Base-by-base conservation (phyloP, 768 basidiomycete genomes). In the Pholiota conissans region DNA sequence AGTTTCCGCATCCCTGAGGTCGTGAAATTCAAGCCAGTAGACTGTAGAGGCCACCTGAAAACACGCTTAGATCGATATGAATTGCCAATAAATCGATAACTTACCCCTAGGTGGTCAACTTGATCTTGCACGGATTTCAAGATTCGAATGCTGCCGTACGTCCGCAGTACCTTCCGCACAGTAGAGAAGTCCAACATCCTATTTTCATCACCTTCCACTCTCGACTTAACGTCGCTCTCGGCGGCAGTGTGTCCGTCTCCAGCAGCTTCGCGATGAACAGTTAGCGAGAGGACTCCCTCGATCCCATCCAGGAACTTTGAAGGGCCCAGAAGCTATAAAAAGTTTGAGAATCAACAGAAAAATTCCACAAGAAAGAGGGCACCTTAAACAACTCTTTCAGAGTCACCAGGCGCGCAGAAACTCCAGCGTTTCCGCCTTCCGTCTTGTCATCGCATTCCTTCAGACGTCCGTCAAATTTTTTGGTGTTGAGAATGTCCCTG, bases 21-120 rank as follows among this genome's bases (percentile, higher is more conserved):
- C 89, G 65, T 79, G 87, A 67, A 82, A 93, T 61, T 91, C 89
- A 51, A 86, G 81, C 37, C 71, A 72, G 69, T 84, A 90, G 27
- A 78, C 69, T 69, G 64, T 67, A 7, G 61, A 59, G 6, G 56
- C 39, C 10, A 57, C 48, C 68, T 73, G 60, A 52, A 20, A 47
- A 35, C 13, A n/a, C n/a, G 16, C 42, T 32, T 16, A 52, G 28
- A 29, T 24, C 24, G 13, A 27, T 28, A 45, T 5, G 57, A 29
- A 16, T 13, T 42, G 49, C 22, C 30, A 18, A 34, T 34, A 7
- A 5, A 32, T 11, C 56, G 29, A 20, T 45, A 37, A 52, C 66
- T 57, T 52, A 74, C 75, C 60, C 66, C 52, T 22, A 66, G 51
- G 28, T 64, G 56, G n/a, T 64, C 61, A 27, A 61, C 56, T 10